Base-by-base conservation (phyloP, 1,284 basidiomycete species). In the Fomitopsis palustris region DNA sequence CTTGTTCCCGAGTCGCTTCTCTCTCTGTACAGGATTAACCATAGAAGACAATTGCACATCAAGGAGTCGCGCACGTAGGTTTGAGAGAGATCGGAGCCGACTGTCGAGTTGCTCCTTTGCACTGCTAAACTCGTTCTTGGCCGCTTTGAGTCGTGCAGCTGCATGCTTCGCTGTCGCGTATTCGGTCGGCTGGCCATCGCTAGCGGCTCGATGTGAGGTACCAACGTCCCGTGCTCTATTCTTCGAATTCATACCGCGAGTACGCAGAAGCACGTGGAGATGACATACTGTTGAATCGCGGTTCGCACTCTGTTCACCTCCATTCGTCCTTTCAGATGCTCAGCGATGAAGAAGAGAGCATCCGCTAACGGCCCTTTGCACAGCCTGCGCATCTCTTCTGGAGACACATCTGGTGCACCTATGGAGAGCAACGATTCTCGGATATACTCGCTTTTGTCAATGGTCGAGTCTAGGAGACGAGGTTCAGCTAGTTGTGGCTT, bases 281-380 rank as follows among this genome's bases (percentile, higher is more conserved):
- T 2, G 16, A 52, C 62, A 51, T 27, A 67, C 66, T 56, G 42
- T 10, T 65, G 63, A 17, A 67, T 62, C 1, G 35, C 23, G 1
- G 7, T 23, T 21, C 66, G 57, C 0, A 61, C 56, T 4, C 55
- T 35, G 2, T 47, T 60, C 1, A 51, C 53, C 9, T 52, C 43
- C 12, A 39, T 37, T 7, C 66, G 52, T 4, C 66, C 66, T 23
- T 51, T 53, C 14, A 67, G n/a, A 35, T 62, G 55, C 2, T 61
- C 53, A 3, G 62, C 61, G 14, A 62, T 47, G 21, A 65, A 58
- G 16, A 57, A 51, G 17, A 67, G 52, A 1, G 61, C 56, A 27
- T 64, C 59, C 1, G 56, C 63, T 37, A 67, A 56, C 8, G 55
- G 60, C n/a, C 66, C 66, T 43, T 65, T 62, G 58, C 63, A 65